Conservation (phyloP, 2,329 filamentous ascomycete species). For the Claviceps maximensis region DNA sequence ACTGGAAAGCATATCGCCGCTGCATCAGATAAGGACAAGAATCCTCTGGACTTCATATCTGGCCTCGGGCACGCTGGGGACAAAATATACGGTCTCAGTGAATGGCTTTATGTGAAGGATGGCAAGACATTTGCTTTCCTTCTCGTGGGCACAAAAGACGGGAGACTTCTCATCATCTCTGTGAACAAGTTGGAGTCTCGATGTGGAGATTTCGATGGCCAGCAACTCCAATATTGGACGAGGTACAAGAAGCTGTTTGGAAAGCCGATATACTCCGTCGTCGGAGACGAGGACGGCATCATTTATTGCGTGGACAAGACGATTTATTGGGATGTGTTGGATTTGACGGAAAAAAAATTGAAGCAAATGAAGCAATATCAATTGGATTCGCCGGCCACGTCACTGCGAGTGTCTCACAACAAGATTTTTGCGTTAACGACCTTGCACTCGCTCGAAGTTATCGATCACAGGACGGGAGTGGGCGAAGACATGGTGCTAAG, state of each 20-base stretch:
- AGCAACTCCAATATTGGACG: slow-evolving; percentile 37
- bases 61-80: slow-evolving; percentile 45
- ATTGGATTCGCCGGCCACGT: slow-evolving; percentile 39
- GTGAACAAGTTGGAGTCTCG: slow-evolving; percentile 19
- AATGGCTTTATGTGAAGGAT: slow-evolving; percentile 49
- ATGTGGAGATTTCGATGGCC: slow-evolving; percentile 7
- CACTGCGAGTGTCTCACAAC: slow-evolving; percentile 32
- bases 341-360: slow-evolving; percentile 37
- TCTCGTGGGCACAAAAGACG: slow-evolving; percentile 42
- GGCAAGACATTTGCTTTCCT: slow-evolving; percentile 49
- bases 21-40: slow-evolving; percentile 28
- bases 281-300: slow-evolving; percentile 40
- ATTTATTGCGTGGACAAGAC: slow-evolving; percentile 40
- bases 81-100: slow-evolving; percentile 44
- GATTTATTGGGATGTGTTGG: slow-evolving; percentile 44
- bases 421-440: slow-evolving; percentile 39
- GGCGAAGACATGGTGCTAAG: slow-evolving; percentile 24
- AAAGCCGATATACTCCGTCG: slow-evolving; percentile 41
- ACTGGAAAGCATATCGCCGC: slow-evolving; percentile 38
- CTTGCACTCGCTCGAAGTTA: slow-evolving; percentile 41
- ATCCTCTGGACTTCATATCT: slow-evolving; percentile 34
- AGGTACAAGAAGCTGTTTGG: slow-evolving; percentile 32
- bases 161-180: slow-evolving; percentile 43
- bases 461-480: slow-evolving; percentile 31
- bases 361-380: slow-evolving; percentile 30